phyloP scores from a whole-genome alignment of 768 basidiomycete species.

The Lactarius indigo region DNA sequence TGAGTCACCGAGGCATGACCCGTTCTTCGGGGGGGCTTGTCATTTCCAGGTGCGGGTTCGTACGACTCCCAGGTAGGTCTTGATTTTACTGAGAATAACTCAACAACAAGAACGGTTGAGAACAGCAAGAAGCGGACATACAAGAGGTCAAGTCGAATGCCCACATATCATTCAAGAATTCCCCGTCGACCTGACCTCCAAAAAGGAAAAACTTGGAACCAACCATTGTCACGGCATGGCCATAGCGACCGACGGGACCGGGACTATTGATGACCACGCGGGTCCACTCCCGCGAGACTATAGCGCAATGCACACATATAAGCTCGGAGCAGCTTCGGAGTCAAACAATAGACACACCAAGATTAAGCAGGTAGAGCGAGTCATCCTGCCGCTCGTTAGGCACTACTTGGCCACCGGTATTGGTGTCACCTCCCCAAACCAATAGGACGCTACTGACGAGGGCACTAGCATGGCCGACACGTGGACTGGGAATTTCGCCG shows the following conservation, averaged over 20 bases:
- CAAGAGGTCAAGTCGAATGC: slow-evolving; percentile 92
- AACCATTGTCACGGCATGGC: slow-evolving; percentile 91
- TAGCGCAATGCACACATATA: background rate
- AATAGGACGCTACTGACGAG: slow-evolving; percentile 94
- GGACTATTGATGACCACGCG: slow-evolving; percentile 73
- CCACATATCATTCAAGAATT: slow-evolving; percentile 95
- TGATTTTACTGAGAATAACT: slow-evolving; percentile 60
- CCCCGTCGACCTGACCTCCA: slow-evolving; percentile 93
- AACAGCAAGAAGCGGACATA: slow-evolving; percentile 40
- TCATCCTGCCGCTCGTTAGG: slow-evolving; percentile 82
- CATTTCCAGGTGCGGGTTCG: slow-evolving; percentile 52
- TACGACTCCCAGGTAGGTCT: slow-evolving; percentile 80
- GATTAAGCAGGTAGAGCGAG: slow-evolving; percentile 88
- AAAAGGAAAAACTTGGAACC: slow-evolving; percentile 92
- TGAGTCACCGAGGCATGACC: slow-evolving; percentile 87
- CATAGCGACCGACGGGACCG: slow-evolving; percentile 86
- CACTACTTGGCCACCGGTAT: slow-evolving; percentile 60
- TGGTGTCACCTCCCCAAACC: slow-evolving; percentile 98
- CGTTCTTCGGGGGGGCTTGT: slow-evolving; percentile 77
- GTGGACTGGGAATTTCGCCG: slow-evolving; percentile 81
- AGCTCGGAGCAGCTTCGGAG: background rate
- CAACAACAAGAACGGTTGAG: slow-evolving; percentile 13
- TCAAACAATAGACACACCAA: slow-evolving; percentile 57
- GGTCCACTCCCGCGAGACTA: slow-evolving; percentile 96
- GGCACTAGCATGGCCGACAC: slow-evolving; percentile 97